These are phyloP conservation scores for Mrakiaceae sp. DNA, from an alignment of 1,284 basidiomycete species.

Conservation along the genomic window DNA sequence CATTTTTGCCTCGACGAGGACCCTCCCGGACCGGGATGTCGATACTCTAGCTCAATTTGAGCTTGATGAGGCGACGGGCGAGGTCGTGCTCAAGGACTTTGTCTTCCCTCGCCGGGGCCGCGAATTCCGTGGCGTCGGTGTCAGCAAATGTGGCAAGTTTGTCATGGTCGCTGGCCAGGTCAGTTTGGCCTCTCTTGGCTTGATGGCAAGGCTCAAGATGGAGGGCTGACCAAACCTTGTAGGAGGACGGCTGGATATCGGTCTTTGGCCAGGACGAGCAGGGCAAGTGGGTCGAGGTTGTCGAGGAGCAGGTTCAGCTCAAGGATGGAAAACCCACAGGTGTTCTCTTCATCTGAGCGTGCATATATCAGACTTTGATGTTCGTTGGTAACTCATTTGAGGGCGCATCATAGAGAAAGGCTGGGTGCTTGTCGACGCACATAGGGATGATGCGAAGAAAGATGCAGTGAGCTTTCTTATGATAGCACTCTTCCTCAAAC, in stretches of 20 bases:
- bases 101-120: conserved; percentile 7
- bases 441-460: no score
- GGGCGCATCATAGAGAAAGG: no score
- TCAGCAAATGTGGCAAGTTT: neutral
- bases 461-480: no score
- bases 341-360: conserved; percentile 12
- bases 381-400: no score
- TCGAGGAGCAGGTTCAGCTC: conserved; percentile 8
- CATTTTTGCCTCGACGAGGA: conserved; percentile 9
- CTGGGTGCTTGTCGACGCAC: no score
- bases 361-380: no score
- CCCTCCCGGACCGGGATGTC: conserved; percentile 5
- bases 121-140: conserved; percentile 13
- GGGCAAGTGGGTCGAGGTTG: conserved; percentile 8
- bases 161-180: conserved; percentile 4
- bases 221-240: no score
- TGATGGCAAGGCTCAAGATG: no score
- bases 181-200: neutral
- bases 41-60: conserved; percentile 6
- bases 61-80: neutral
- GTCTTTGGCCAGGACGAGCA: conserved; percentile 9
- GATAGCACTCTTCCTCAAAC: no score
- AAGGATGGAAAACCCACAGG: conserved; percentile 5
- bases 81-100: conserved; percentile 3
- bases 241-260: conserved; percentile 12